A percentile compares a stretch with the other conserved stretches of the same genome.
Conservation (phyloP, 768 basidiomycete genomes). For the Tylopilus sp. region DNA sequence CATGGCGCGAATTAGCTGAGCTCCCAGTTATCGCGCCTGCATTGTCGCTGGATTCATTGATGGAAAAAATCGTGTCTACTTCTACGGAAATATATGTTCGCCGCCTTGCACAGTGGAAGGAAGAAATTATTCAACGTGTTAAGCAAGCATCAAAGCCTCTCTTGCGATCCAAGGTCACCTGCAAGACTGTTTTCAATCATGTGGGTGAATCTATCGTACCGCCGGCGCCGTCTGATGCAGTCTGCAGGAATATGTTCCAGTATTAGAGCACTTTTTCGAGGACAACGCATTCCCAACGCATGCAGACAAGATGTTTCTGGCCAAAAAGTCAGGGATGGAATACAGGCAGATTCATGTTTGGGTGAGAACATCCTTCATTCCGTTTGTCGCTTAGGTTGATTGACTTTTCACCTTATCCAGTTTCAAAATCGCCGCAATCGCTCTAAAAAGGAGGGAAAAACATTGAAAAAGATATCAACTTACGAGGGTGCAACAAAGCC, state of each 20-base stretch:
- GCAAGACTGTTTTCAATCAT: not conserved
- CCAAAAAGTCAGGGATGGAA: conserved; percentile 5
- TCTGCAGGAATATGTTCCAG: not conserved
- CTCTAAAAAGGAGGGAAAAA: not conserved
- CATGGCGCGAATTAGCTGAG: not conserved
- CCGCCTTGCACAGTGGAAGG: not conserved
- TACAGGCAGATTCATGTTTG: conserved; percentile 20
- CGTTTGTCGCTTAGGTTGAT: not conserved
- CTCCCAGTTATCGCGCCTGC: rapidly evolving
- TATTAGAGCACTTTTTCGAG: conserved; percentile 12
- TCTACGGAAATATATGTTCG: not conserved
- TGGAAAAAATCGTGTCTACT: not conserved
- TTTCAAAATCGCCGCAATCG: conserved; percentile 16
- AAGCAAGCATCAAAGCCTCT: not conserved
- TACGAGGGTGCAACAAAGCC: not conserved
- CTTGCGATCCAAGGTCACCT: rapidly evolving
- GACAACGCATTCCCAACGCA: conserved; percentile 12
- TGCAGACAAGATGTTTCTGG: conserved; percentile 12
- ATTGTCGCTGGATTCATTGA: rapidly evolving
- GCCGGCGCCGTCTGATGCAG: rapidly evolving
- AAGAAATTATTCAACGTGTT: not conserved
- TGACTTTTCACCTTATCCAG: not conserved
- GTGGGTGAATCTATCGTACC: not conserved
- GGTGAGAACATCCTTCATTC: not conserved
- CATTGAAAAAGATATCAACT: not conserved